Evolutionary conservation across 2,329 filamentous ascomycete genomes (phyloP), one percentile per base, ranked within the genome.

Genomic region (Botrytis elliptica): DNA sequence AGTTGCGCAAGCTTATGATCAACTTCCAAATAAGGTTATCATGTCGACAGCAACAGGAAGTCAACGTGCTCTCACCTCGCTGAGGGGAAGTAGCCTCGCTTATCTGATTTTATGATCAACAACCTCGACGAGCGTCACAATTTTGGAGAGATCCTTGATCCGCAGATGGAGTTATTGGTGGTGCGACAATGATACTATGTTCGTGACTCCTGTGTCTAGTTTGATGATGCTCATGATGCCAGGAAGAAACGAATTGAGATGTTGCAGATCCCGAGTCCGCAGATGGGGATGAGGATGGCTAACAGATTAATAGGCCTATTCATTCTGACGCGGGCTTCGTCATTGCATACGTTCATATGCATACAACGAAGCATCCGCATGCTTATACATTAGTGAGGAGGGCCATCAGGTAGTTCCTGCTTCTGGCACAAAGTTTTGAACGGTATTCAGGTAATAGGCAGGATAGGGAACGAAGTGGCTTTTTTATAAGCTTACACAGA

Each of bases 381-480:
- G 16, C n/a, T 2, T 44, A 2, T 18, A 25, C 0, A 10, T 20
- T 9, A 25, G 25, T 4, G 1, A 1, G 57, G 7, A 6, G 25
- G 12, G 3, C 14, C 3, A 4, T 18, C 7, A 9, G 25, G 16
- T 2, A 1, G 16, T 12, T 10, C 10, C 1, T 5, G 12, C 25
- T 18, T 22, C 49, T 9, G 6, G 29, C 6, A 8, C 16, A 6
- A 29, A 4, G 18, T 33, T 18, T 4, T 18, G n/a, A 14, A 33
- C 2, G 3, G 10, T 25, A 7, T n/a, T 1, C 4, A 52, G 12
- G 10, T 3, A n/a, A 5, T 0, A 29, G 5, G 9, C 4, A 1
- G 5, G 1, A 57, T 10, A 22, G 25, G 3, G 9, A 33, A 7
- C n/a, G n/a, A n/a, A 33, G 18, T 2, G 36, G 66, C 6, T 16